Percentiles rank a stretch among this genome's conserved stretches.
Conservation (phyloP, 2,329 filamentous ascomycete genomes). For the Diaporthe australafricana region DNA sequence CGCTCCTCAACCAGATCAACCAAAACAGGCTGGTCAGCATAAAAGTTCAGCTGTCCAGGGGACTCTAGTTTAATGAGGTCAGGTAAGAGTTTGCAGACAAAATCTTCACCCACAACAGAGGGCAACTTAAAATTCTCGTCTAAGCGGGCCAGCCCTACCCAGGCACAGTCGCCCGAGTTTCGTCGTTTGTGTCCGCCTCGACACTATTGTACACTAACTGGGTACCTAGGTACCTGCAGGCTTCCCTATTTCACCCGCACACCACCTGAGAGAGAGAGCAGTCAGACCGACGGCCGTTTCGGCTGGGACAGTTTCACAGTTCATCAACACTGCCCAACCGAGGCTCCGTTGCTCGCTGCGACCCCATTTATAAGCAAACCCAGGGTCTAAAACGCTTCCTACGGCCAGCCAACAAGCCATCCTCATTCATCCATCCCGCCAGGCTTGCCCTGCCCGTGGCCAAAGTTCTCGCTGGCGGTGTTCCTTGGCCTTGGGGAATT, state of each 20-base stretch:
- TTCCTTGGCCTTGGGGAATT: neutral
- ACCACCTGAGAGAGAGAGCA: neutral
- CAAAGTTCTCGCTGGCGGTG: neutral
- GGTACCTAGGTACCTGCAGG: neutral
- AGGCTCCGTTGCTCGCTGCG: neutral
- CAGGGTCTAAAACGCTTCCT: slow-evolving; percentile 12
- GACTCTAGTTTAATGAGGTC: slow-evolving; percentile 5
- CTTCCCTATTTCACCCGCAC: slow-evolving; percentile 19
- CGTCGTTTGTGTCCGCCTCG: neutral
- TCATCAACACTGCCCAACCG: neutral
- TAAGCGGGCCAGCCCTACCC: neutral
- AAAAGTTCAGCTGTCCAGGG: slow-evolving; percentile 22
- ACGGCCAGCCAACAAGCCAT: neutral
- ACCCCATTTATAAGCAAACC: slow-evolving; percentile 16
- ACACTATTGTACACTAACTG: too few relatives aligned
- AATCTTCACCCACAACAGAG: neutral
- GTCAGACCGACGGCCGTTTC: slow-evolving; percentile 25
- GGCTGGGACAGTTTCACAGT: slow-evolving; percentile 25
- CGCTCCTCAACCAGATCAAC: slow-evolving; percentile 16
- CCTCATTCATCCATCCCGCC: too few relatives aligned
- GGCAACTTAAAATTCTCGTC: neutral
- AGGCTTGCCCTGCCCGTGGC: slow-evolving; percentile 2
- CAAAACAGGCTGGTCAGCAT: slow-evolving; percentile 24
- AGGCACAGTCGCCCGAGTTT: neutral
- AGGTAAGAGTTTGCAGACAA: slow-evolving; percentile 17